Evolutionary conservation across 352 stramenopile genomes (phyloP), one percentile per base, ranked within the genome.

Genomic region (Pythium graminicola): DNA sequence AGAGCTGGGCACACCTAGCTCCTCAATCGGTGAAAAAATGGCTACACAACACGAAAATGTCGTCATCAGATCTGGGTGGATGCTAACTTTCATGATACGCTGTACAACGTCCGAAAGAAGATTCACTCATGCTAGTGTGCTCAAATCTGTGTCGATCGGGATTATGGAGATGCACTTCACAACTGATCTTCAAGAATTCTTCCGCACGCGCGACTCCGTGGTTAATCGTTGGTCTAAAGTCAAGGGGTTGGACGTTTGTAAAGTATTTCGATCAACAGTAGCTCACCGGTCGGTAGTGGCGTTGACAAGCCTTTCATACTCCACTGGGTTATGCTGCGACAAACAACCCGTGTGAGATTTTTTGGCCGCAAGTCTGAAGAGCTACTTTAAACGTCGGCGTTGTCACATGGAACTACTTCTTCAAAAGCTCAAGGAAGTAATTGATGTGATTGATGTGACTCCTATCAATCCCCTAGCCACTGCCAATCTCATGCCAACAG

Each of bases 331-430:
- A 39, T n/a, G 47, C 56, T 0, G 44, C 40, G 0, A 64, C 48
- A 2, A 58, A 57, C 33, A 57, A 64, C 35, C 48, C 48, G 6
- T 64, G 56, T 24, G 40, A 64, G 27, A 49, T n/a, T 1, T 64
- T 54, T 35, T 58, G 57, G n/a, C n/a, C 33, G 31, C 27, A 5
- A 28, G 10, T 14, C 14, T 63, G 14, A 57, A 57, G 41, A 24
- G 7, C 19, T 53, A 48, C 38, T 23, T 26, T n/a, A n/a, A 17
- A 31, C 51, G 51, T 17, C 40, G 50, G 19, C 40, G 50, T 20
- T 44, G 17, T 5, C 31, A 43, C 20, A 51, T 50, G 40, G 16
- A 45, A 26, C 32, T 36, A 29, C 39, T 57, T 0, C 39, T 50
- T n/a, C 3, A 16, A 4, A 41, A 49, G 26, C 17, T 55, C 0